Evolutionary conservation across 2,329 filamentous ascomycete genomes (phyloP).

Genomic region (Nemania abortiva): DNA sequence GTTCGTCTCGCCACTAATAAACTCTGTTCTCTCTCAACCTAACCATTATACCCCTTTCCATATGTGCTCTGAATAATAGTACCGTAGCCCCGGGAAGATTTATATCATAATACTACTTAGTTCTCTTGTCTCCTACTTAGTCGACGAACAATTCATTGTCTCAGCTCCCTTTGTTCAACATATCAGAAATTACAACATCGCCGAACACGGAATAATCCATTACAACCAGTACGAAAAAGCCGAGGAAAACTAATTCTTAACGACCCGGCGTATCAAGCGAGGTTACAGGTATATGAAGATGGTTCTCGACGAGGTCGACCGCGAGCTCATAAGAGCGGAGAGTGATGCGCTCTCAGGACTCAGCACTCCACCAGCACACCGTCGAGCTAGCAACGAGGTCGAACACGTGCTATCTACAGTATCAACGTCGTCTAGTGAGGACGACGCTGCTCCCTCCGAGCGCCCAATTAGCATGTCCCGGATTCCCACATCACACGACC

Average conservation of each 20-base stretch:
- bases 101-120: neutral
- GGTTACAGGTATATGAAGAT: neutral
- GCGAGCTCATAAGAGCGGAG: slow-evolving; percentile 66
- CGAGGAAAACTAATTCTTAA: neutral
- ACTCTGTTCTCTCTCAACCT: neutral
- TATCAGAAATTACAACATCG: neutral
- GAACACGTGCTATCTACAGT: slow-evolving; percentile 69
- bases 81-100: slow-evolving; percentile 8
- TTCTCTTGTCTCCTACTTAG: neutral
- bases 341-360: slow-evolving; percentile 40
- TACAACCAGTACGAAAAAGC: neutral
- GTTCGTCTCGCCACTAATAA: slow-evolving; percentile 14
- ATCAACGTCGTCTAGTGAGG: slow-evolving; percentile 60
- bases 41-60: neutral
- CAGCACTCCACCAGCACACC: slow-evolving; percentile 37
- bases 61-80: neutral
- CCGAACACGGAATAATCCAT: slow-evolving; percentile 1
- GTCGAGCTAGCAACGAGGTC: slow-evolving; percentile 65
- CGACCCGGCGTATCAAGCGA: neutral
- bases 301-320: slow-evolving; percentile 65
- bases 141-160: neutral
- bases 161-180: neutral
- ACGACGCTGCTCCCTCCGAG: slow-evolving; percentile 46
- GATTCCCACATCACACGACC: slow-evolving; percentile 73
- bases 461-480: slow-evolving; percentile 67